Conservation (phyloP, 2,329 filamentous ascomycete genomes). For the Venturia nashicola region DNA sequence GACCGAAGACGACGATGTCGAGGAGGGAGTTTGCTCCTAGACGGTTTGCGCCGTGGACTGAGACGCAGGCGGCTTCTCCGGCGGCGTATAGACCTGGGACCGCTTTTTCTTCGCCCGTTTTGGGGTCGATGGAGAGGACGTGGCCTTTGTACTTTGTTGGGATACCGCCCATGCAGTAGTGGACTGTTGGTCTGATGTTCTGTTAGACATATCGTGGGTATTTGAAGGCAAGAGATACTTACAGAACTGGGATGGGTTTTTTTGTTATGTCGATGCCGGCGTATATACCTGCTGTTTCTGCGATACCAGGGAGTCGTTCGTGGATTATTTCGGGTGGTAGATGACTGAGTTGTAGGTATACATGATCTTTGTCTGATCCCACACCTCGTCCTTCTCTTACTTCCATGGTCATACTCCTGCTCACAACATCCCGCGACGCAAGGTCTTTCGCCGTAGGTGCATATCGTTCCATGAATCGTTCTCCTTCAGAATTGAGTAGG, state of each 20-base stretch:
- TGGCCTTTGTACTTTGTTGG: constrained; percentile 38
- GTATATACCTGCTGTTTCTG: constrained; percentile 39
- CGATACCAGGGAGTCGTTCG: constrained; percentile 36
- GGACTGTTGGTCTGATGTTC: constrained; percentile 32
- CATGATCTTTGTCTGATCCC: constrained; percentile 34
- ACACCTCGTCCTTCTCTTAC: constrained; percentile 34
- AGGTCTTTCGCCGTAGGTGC: constrained; percentile 39
- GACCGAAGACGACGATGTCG: constrained; percentile 38
- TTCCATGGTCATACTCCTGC: constrained; percentile 36
- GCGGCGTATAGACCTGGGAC: constrained; percentile 36
- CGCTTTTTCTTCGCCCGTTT: constrained; percentile 25
- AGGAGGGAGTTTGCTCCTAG: constrained; percentile 37
- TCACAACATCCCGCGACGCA: constrained; percentile 36
- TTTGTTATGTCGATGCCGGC: constrained; percentile 37
- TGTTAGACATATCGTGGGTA: not conserved
- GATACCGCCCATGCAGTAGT: constrained; percentile 40
- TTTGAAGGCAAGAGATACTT: constrained; percentile 10
- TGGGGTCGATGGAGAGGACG: constrained; percentile 28
- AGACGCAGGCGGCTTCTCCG: constrained; percentile 37
- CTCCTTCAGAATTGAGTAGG: constrained; percentile 35
- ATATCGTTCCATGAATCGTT: constrained; percentile 41
- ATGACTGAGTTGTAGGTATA: constrained; percentile 36
- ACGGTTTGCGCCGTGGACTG: constrained; percentile 36
- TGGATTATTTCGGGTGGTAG: constrained; percentile 34
- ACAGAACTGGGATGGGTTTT: constrained; percentile 36